Percentiles rank a stretch among this genome's conserved stretches.
phyloP scores from a whole-genome alignment of 768 basidiomycete species.

The Galerina sulciceps region DNA sequence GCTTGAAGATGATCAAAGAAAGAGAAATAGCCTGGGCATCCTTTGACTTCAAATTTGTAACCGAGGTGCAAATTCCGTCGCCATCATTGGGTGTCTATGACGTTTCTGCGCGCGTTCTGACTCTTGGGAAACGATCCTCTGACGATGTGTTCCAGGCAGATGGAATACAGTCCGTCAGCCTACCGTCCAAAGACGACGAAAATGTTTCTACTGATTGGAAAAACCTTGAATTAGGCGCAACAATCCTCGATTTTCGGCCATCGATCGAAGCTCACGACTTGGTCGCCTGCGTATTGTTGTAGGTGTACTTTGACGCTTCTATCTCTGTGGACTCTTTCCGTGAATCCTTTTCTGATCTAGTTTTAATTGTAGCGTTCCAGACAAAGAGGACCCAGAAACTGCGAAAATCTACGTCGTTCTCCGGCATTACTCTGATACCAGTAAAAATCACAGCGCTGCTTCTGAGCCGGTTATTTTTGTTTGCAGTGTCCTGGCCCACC shows the following conservation, averaged over 20 bases:
- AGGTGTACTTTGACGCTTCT: not conserved
- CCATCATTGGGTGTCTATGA: not conserved
- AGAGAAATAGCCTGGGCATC: not conserved
- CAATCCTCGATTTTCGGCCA: not conserved
- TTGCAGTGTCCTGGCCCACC: not conserved
- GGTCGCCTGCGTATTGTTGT: not conserved
- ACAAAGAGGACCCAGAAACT: not conserved
- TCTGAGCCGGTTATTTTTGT: not conserved
- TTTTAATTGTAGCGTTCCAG: not conserved
- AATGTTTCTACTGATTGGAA: not conserved
- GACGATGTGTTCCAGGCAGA: not conserved
- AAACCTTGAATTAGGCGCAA: not conserved
- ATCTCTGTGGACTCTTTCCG: no score
- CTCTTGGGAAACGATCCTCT: not conserved
- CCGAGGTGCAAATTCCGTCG: not conserved
- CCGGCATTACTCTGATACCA: not conserved
- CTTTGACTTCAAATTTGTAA: not conserved
- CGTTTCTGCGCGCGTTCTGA: not conserved
- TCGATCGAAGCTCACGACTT: not conserved
- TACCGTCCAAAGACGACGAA: not conserved
- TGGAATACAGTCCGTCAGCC: not conserved
- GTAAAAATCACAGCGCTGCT: not conserved
- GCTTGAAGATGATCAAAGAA: not conserved
- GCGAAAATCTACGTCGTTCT: not conserved
- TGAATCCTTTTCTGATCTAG: not conserved